Evolutionary conservation across 2,329 filamentous ascomycete species (phyloP).

Genomic region (Fusarium pseudonygamai): DNA sequence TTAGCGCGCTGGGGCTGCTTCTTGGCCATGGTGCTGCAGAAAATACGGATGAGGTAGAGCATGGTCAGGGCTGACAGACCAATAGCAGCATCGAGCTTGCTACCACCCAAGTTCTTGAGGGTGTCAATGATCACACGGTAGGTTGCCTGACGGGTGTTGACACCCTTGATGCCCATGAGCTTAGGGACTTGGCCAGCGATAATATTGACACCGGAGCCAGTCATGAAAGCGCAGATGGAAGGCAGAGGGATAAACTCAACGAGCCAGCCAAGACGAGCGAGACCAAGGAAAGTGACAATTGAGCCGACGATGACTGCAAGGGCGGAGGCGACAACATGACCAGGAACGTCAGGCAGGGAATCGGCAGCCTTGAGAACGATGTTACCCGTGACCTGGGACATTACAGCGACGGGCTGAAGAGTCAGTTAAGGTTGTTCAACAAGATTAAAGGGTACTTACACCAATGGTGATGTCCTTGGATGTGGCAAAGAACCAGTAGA

Average conservation of each 20-base stretch:
- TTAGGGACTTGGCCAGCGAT: constrained; percentile 60
- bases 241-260: constrained; percentile 64
- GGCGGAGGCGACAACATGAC: constrained; percentile 58
- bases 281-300: constrained; percentile 60
- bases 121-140: constrained; percentile 63
- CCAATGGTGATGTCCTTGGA: constrained; percentile 92
- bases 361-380: constrained; percentile 54
- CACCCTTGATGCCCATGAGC: constrained; percentile 59
- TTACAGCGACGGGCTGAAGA: constrained; percentile 61
- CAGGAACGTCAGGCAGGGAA: constrained; percentile 50
- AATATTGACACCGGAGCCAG: constrained; percentile 62
- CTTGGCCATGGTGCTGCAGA: constrained; percentile 71
- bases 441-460: constrained; percentile 57
- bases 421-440: constrained; percentile 19
- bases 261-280: constrained; percentile 62
- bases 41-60: constrained; percentile 72
- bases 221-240: constrained; percentile 65
- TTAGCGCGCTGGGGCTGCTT: constrained; percentile 73
- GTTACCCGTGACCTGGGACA: constrained; percentile 62
- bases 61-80: constrained; percentile 74
- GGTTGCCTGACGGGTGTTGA: constrained; percentile 60
- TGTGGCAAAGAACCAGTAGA: constrained; percentile 98
- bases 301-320: constrained; percentile 59
- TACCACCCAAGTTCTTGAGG: constrained; percentile 55
- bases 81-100: constrained; percentile 76